These are phyloP conservation scores for Cercospora janseana DNA, from an alignment of 2,329 filamentous ascomycete species.

Conservation along the genomic window DNA sequence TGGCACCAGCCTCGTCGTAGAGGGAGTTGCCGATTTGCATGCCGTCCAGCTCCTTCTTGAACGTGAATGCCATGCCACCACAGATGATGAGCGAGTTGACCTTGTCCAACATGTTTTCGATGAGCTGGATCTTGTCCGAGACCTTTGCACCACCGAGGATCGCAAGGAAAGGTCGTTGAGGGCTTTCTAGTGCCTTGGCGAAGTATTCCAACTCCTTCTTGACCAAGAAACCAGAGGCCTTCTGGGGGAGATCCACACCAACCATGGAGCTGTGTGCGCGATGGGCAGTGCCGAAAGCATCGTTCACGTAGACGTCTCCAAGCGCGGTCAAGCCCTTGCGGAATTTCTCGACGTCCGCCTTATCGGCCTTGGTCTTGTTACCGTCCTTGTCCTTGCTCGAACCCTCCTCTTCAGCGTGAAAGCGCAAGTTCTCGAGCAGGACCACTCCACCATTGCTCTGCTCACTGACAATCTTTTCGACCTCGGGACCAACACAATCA, in stretches of 20 bases:
- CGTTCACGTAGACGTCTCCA: conserved; percentile 96
- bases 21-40: conserved; percentile 86
- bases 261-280: conserved; percentile 99
- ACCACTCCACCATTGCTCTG: conserved; percentile 79
- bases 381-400: conserved; percentile 89
- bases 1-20: conserved; percentile 89
- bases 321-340: conserved; percentile 91
- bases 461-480: conserved; percentile 84
- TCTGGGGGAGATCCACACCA: conserved; percentile 89
- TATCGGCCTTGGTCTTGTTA: conserved; percentile 98
- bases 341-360: conserved; percentile 88
- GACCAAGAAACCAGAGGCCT: conserved; percentile 96
- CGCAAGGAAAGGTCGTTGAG: conserved; percentile 93
- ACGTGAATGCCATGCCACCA: conserved; percentile 98
- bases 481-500: conserved; percentile 85
- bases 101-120: conserved; percentile 98
- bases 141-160: conserved; percentile 98
- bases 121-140: conserved; percentile 98
- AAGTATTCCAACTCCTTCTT: conserved; percentile 99
- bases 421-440: conserved; percentile 94
- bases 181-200: conserved; percentile 89
- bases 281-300: conserved; percentile 97
- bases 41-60: conserved; percentile 96
- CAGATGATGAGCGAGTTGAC: conserved; percentile 96
- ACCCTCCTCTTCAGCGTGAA: conserved; percentile 97